A percentile compares a stretch with the other conserved stretches of the same genome.
Evolutionary conservation across 176 grass and related monocot species (phyloP).

Genomic region (Echinochloa phyllopogon): DNA sequence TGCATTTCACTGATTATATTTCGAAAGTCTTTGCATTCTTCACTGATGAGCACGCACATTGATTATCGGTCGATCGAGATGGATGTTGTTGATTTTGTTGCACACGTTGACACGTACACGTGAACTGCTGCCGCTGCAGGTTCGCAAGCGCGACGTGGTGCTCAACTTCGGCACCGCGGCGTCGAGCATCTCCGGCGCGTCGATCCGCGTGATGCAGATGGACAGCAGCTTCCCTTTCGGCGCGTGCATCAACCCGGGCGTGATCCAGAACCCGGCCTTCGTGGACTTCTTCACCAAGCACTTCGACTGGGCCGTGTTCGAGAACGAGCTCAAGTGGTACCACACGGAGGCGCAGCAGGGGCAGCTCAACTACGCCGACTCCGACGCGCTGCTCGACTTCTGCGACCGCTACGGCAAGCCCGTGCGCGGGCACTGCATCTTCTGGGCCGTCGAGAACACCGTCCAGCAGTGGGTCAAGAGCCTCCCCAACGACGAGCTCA

Average conservation of each 20-base stretch:
- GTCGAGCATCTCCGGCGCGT: conserved; percentile 30
- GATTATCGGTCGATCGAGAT: neutral
- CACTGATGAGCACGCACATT: neutral
- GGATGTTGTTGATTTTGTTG: neutral
- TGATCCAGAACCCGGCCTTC: conserved; percentile 58
- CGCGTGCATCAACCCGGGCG: conserved; percentile 52
- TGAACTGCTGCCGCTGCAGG: conserved; percentile 16
- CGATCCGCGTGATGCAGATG: conserved; percentile 58
- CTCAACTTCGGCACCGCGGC: conserved; percentile 49
- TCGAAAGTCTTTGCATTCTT: neutral
- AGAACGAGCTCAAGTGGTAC: conserved; percentile 90
- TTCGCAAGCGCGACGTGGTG: conserved; percentile 66
- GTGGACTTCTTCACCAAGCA: conserved; percentile 63
- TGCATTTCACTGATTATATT: neutral
- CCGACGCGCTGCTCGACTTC: conserved; percentile 73
- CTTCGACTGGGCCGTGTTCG: conserved; percentile 76
- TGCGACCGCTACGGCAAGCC: conserved; percentile 58
- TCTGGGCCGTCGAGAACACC: conserved; percentile 64
- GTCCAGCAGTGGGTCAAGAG: conserved; percentile 68
- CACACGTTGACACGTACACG: neutral
- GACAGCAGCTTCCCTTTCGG: conserved; percentile 83
- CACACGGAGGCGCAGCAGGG: conserved; percentile 70
- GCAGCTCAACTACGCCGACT: conserved; percentile 64
- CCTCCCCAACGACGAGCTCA: conserved; percentile 43
- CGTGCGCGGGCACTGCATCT: conserved; percentile 71